A percentile compares a stretch with the other conserved stretches of the same genome.
Conservation (phyloP, 306 rosid genomes). For the Trifolium pratense region DNA sequence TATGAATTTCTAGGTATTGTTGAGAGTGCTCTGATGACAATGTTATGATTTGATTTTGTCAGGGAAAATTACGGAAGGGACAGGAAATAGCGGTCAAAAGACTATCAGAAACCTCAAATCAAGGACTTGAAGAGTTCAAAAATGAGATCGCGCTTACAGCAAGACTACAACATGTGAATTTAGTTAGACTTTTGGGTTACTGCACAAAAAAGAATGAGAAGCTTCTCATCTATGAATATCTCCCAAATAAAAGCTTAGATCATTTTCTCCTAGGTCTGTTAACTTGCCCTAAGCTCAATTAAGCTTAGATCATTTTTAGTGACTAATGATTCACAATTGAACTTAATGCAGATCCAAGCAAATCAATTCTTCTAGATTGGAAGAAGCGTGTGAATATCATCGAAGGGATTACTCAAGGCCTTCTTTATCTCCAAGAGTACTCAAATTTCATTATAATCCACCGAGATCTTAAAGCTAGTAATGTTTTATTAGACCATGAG, state of each 20-base stretch:
- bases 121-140: constrained; percentile 57
- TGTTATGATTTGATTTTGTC: constrained; percentile 27
- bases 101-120: constrained; percentile 55
- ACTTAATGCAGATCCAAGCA: constrained; percentile 52
- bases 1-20: no score
- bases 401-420: constrained; percentile 74
- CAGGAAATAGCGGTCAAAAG: constrained; percentile 60
- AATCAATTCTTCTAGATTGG: constrained; percentile 55
- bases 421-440: constrained; percentile 81
- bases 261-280: constrained; percentile 54
- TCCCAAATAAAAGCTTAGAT: constrained; percentile 63
- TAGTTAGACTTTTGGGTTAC: constrained; percentile 59
- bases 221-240: constrained; percentile 59
- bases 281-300: neutral
- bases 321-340: constrained; percentile 31
- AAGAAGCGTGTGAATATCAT: constrained; percentile 57
- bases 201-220: constrained; percentile 54
- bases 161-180: constrained; percentile 61
- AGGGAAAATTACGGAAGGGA: constrained; percentile 56
- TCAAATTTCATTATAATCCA: constrained; percentile 76
- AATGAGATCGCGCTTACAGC: constrained; percentile 57
- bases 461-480: constrained; percentile 71
- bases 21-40: neutral
- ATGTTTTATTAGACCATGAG: constrained; percentile 55
- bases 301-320: neutral